Conservation (phyloP, 164 flowering plant species). For the Dillenia suffruticosa region DNA sequence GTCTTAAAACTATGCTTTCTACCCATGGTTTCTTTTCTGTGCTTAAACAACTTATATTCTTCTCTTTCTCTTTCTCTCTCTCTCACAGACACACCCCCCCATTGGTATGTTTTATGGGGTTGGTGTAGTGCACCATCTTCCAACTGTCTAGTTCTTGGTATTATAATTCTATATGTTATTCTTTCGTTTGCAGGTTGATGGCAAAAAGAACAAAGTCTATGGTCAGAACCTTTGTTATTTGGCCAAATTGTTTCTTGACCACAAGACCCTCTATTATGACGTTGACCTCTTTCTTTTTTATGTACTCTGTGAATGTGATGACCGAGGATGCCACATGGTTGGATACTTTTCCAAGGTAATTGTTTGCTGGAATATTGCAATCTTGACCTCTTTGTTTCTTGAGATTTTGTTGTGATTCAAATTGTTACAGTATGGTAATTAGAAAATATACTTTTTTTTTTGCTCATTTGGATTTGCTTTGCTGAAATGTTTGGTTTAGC, state of each 20-base stretch:
- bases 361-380: background rate
- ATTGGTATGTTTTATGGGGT: too few species aligned
- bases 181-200: slow-evolving; percentile 71
- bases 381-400: too few species aligned
- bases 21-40: too few species aligned
- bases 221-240: slow-evolving; percentile 94
- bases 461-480: too few species aligned
- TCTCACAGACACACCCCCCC: background rate
- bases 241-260: slow-evolving; percentile 96
- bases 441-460: too few species aligned
- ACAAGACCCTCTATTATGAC: slow-evolving; percentile 98
- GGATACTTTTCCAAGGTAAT: slow-evolving; percentile 98
- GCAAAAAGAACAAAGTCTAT: slow-evolving; percentile 98
- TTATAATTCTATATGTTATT: background rate
- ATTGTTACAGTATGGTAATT: too few species aligned
- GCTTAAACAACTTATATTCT: too few species aligned
- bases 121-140: too few species aligned
- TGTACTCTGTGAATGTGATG: slow-evolving; percentile 96
- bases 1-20: too few species aligned
- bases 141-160: background rate
- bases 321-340: slow-evolving; percentile 99
- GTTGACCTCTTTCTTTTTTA: slow-evolving; percentile 94
- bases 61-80: background rate
- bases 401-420: too few species aligned
- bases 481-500: too few species aligned